Evolutionary conservation across 2,329 filamentous ascomycete genomes (phyloP).

Genomic region (Pseudogymnoascus sp.): DNA sequence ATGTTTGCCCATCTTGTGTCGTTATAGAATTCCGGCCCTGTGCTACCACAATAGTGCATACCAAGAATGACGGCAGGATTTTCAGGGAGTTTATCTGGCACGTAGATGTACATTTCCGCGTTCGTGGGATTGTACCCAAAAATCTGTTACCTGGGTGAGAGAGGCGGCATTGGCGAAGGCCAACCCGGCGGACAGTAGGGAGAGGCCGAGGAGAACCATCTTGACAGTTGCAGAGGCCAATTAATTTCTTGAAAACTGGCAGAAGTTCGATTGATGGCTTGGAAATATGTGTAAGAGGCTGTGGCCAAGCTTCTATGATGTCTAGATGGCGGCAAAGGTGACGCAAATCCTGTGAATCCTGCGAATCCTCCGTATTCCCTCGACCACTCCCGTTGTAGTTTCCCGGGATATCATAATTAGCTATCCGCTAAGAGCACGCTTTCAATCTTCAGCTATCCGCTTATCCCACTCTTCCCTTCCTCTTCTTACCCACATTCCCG

Average conservation of each 20-base stretch:
- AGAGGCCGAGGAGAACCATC: not conserved
- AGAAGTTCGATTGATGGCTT: not conserved
- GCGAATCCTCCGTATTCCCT: too few relatives aligned
- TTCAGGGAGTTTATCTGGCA: slow-evolving; percentile 36
- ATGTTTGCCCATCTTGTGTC: slow-evolving; percentile 44
- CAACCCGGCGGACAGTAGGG: not conserved
- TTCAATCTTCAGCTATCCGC: too few relatives aligned
- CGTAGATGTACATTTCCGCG: slow-evolving; percentile 40
- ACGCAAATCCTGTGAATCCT: not conserved
- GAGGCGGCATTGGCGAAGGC: not conserved
- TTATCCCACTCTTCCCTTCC: too few relatives aligned
- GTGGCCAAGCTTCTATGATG: not conserved
- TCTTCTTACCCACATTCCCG: too few relatives aligned
- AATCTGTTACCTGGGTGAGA: slow-evolving; percentile 29
- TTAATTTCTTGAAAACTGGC: not conserved
- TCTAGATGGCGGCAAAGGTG: not conserved
- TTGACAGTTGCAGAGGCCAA: not conserved
- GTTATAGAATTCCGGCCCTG: slow-evolving; percentile 41
- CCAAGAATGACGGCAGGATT: not conserved
- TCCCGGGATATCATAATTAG: not conserved
- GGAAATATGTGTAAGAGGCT: not conserved
- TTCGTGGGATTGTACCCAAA: slow-evolving; percentile 36
- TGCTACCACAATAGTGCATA: slow-evolving; percentile 49
- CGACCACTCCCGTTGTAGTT: not conserved
- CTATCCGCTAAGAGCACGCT: too few relatives aligned